phyloP scores from a whole-genome alignment of 1,284 basidiomycete species.

The Phellinidium pouzarii region DNA sequence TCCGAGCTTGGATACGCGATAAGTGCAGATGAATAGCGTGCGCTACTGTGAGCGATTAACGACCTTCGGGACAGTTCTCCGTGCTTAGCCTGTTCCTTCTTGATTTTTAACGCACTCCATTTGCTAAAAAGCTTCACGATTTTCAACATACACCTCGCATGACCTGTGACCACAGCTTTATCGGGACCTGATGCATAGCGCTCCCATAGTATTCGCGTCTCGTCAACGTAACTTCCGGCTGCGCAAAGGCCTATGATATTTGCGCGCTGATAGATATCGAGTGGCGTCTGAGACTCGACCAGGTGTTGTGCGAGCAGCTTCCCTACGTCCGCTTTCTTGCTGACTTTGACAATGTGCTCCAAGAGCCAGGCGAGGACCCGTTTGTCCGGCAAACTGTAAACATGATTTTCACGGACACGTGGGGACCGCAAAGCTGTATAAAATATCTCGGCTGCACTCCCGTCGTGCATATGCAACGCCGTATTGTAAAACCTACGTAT shows the following conservation, averaged over 20 bases:
- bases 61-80: not conserved
- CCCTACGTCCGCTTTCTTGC: constrained; percentile 34
- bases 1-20: not conserved
- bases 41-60: not conserved
- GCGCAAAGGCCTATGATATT: constrained; percentile 43
- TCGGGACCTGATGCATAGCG: constrained; percentile 41
- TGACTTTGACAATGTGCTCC: constrained; percentile 32
- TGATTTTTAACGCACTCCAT: constrained; percentile 15
- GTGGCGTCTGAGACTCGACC: constrained; percentile 25
- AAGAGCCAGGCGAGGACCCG: constrained; percentile 44
- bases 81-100: not conserved
- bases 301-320: constrained; percentile 44
- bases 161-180: constrained; percentile 36
- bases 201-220: constrained; percentile 51
- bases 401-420: not conserved
- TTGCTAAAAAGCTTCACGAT: constrained; percentile 48
- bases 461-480: constrained; percentile 27
- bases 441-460: constrained; percentile 17
- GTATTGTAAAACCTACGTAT: constrained; percentile 40
- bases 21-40: not conserved
- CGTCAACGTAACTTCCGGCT: constrained; percentile 36
- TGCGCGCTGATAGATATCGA: constrained; percentile 33
- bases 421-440: constrained; percentile 4
- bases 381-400: constrained; percentile 37
- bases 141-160: constrained; percentile 43